Evolutionary conservation across 108 stramenopile species (phyloP).

Genomic region (Nitzschia inconspicua): DNA sequence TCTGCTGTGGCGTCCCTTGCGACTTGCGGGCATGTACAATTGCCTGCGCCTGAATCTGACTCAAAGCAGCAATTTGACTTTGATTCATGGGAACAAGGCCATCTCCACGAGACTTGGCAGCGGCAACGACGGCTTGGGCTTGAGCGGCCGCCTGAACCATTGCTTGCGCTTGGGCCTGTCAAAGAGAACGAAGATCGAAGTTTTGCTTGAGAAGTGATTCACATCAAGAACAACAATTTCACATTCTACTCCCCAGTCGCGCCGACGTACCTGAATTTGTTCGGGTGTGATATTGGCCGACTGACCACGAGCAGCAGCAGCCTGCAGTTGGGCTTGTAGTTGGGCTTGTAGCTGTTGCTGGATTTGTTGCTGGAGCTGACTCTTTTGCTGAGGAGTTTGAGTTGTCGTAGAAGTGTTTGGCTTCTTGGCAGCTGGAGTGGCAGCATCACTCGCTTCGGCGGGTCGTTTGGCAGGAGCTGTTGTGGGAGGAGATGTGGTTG

Average conservation of each 20-base stretch:
- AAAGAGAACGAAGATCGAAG: not conserved
- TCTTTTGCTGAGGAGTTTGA: slow-evolving; percentile 24
- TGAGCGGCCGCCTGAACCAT: slow-evolving; percentile 89
- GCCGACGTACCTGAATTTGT: slow-evolving; percentile 63
- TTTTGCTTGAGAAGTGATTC: not conserved
- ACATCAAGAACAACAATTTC: not conserved
- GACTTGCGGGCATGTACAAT: slow-evolving; percentile 81
- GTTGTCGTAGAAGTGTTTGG: slow-evolving; percentile 30
- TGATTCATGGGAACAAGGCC: slow-evolving; percentile 69
- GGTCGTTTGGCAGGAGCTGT: too few relatives aligned
- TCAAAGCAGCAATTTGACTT: slow-evolving; percentile 65
- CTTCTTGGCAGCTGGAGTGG: slow-evolving; percentile 32
- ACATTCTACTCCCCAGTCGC: not conserved
- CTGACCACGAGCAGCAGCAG: slow-evolving; percentile 81
- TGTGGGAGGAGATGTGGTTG: too few relatives aligned
- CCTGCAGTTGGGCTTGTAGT: slow-evolving; percentile 75
- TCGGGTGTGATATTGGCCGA: slow-evolving; percentile 85
- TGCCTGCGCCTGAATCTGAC: slow-evolving; percentile 83
- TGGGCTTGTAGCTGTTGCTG: slow-evolving; percentile 81
- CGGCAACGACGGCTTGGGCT: slow-evolving; percentile 85
- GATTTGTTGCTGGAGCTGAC: slow-evolving; percentile 77
- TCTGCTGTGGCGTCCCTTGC: slow-evolving; percentile 61
- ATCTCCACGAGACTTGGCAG: slow-evolving; percentile 77
- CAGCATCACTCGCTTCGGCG: too few relatives aligned
- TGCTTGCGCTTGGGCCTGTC: slow-evolving; percentile 77